Evolutionary conservation across 805 yeast genomes (phyloP).

Genomic region (Metschnikowia lochheadii): DNA sequence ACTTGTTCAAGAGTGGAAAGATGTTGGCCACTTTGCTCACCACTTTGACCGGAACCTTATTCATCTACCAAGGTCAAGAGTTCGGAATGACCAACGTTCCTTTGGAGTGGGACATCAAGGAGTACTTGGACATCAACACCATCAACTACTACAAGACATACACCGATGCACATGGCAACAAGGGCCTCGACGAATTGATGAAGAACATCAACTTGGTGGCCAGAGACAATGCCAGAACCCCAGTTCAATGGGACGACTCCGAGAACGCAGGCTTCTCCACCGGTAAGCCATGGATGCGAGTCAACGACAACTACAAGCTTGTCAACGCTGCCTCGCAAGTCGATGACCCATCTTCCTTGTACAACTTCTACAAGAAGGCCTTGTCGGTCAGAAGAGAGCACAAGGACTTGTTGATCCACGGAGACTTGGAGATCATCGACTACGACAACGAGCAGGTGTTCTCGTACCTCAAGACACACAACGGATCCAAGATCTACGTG

Average conservation of each 20-base stretch:
- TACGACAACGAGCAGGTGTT: conserved; percentile 39
- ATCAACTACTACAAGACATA: conserved; percentile 38
- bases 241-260: conserved; percentile 50
- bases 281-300: conserved; percentile 50
- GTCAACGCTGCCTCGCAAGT: conserved; percentile 47
- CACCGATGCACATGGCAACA: conserved; percentile 21
- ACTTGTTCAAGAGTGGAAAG: conserved; percentile 42
- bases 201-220: conserved; percentile 37
- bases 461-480: conserved; percentile 37
- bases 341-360: conserved; percentile 43
- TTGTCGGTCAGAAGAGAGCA: conserved; percentile 41
- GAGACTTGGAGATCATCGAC: conserved; percentile 43
- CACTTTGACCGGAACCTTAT: conserved; percentile 51
- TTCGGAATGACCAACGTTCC: conserved; percentile 52
- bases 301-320: conserved; percentile 46
- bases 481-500: conserved; percentile 22
- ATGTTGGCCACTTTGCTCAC: conserved; percentile 43
- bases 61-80: conserved; percentile 60
- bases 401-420: conserved; percentile 44
- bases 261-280: conserved; percentile 46
- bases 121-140: conserved; percentile 49
- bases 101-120: conserved; percentile 42
- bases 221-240: conserved; percentile 54
- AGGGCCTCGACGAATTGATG: conserved; percentile 23
- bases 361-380: conserved; percentile 43